Base-by-base conservation (phyloP, 306 rosid species). In the Cucumis melo region DNA sequence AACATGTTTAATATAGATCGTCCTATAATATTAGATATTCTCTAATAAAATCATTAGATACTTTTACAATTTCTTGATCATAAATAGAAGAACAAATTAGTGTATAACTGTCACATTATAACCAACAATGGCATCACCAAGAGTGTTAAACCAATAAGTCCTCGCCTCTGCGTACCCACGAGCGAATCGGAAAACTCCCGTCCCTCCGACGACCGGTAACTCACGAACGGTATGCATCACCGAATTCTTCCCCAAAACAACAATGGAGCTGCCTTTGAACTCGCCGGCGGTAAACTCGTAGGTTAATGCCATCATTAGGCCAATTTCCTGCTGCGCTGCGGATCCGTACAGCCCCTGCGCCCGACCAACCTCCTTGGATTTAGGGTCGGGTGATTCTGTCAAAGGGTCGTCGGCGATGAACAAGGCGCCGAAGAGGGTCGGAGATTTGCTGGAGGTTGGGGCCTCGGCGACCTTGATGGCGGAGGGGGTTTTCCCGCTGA, bases 331-430 rank as follows among this genome's bases (percentile, higher is more conserved):
- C 73, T 93, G 93, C 6, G 88, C 81, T 0, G 92, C 81, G 2
- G 92, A 87, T 8, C 84, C 97, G 27, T 93, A 93, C 3, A 88
- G 32, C 8, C 98, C 98, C 12, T 93, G 97, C 0, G 98, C 98
- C 44, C 97, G 84, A 0, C 97, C 97, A 63, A 93, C 78, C 0
- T 87, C 39, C 85, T 88, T 89, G 0, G 98, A 93, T 0, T 88
- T 80, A 6, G 96, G 97, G 75, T 93, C 91, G 5, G 88, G 76
- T 0, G 93, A 88, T 60, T 89, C 96, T 0, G 96, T 91, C 15
- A 93, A 76, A 1, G 96, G 89, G 60, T 91, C 98, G 48, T 93
- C 97, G 0, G 84, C 97, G 88, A 89, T 91, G 78, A 84, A 67
- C 56, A 91, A 7, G 5, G 71, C 65, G 1, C 98, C 97, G 46